A percentile compares a stretch with the other conserved stretches of the same genome.
Conservation (phyloP, 345 rosid genomes). For the Rhizophora mangle region DNA sequence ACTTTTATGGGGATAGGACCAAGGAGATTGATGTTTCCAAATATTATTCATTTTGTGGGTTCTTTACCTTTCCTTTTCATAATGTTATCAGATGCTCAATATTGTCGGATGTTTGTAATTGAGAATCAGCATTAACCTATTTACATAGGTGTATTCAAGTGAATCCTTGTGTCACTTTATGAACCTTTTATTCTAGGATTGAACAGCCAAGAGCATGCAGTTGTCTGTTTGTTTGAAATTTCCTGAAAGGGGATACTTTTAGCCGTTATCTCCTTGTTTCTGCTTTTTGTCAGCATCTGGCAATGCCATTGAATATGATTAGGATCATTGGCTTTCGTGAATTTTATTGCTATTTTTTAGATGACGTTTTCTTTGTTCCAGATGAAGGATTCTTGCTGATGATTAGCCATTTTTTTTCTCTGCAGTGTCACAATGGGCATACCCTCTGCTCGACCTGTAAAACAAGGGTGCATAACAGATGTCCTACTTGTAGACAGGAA, state of each 20-base stretch:
- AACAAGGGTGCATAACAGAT: slow-evolving; percentile 81
- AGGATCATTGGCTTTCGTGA: background rate
- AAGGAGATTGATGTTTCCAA: background rate
- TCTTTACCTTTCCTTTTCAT: background rate
- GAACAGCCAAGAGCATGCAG: background rate
- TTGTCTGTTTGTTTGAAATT: background rate
- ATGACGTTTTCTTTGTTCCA: background rate
- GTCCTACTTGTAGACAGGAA: slow-evolving; percentile 98
- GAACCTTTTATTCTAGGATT: background rate
- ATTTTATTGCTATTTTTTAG: background rate
- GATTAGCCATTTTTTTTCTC: background rate
- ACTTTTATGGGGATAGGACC: background rate
- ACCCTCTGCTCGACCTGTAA: slow-evolving; percentile 96
- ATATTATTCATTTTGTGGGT: background rate
- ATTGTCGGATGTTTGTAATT: background rate
- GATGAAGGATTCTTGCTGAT: background rate
- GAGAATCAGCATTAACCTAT: background rate
- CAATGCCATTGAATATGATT: background rate
- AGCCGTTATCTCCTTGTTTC: background rate
- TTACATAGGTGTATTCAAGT: background rate
- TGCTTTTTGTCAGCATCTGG: background rate
- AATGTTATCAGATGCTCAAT: background rate
- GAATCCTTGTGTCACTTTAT: background rate
- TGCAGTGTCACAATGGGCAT: slow-evolving; percentile 98
- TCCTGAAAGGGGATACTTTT: background rate